Percentiles rank a stretch among this genome's conserved stretches.
These are phyloP conservation scores for Talaromyces sp. DNA, from an alignment of 2,329 filamentous ascomycete species.

Conservation along the genomic window DNA sequence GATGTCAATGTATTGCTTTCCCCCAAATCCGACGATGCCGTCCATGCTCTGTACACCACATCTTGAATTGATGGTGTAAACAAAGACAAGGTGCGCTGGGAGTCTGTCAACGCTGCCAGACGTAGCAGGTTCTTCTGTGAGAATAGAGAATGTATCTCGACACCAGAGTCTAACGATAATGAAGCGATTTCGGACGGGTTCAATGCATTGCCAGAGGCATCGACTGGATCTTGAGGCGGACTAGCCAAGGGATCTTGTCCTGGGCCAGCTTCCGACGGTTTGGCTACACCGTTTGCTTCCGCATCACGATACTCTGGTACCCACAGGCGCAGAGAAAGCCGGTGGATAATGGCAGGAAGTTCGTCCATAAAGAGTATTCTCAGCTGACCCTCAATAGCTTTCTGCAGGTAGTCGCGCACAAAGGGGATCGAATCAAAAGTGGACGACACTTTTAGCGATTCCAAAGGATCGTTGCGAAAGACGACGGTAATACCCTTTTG, in stretches of 20 bases:
- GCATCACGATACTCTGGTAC: constrained; percentile 74
- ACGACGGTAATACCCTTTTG: constrained; percentile 95
- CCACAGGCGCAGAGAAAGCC: constrained; percentile 81
- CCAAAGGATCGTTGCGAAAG: constrained; percentile 95
- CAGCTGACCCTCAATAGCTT: constrained; percentile 89
- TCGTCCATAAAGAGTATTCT: constrained; percentile 97
- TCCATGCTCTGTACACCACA: constrained; percentile 89
- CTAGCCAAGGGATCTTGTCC: constrained; percentile 76
- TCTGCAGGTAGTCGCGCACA: constrained; percentile 92
- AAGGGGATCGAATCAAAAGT: constrained; percentile 99
- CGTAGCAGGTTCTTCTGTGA: constrained; percentile 90
- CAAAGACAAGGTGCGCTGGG: constrained; percentile 81
- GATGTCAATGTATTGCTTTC: constrained; percentile 46
- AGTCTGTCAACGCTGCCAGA: constrained; percentile 76
- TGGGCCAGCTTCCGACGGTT: constrained; percentile 51
- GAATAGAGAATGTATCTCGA: constrained; percentile 83
- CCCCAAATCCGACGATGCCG: constrained; percentile 66
- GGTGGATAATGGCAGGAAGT: constrained; percentile 90
- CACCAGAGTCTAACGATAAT: constrained; percentile 70
- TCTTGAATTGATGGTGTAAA: constrained; percentile 89
- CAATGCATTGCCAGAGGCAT: constrained; percentile 70
- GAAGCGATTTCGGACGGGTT: constrained; percentile 71
- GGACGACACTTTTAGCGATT: constrained; percentile 96
- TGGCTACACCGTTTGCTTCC: constrained; percentile 36
- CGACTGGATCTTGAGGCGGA: constrained; percentile 74